phyloP scores from a whole-genome alignment of 2,329 filamentous ascomycete genomes.

The Ilyonectria destructans region DNA sequence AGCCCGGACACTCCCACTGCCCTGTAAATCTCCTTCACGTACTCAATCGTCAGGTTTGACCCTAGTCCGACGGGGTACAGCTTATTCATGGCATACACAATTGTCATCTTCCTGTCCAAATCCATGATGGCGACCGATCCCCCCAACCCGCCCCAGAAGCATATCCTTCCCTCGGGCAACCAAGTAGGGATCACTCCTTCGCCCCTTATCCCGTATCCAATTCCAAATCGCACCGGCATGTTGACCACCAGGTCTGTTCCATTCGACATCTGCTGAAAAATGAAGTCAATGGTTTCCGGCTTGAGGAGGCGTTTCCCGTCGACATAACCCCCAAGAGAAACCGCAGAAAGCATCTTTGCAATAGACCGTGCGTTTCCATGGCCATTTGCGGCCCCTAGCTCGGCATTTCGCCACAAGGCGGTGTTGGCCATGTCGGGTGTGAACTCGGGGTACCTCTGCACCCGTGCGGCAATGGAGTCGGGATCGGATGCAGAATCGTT shows the following conservation, averaged over 20 bases:
- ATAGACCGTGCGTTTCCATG: neutral
- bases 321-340: neutral
- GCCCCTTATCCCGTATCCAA: constrained; percentile 58
- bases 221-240: constrained; percentile 56
- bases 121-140: constrained; percentile 63
- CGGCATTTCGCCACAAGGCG: neutral
- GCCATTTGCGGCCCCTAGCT: neutral
- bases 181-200: constrained; percentile 47
- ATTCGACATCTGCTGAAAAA: constrained; percentile 59
- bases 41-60: neutral
- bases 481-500: constrained; percentile 17
- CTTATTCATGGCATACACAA: constrained; percentile 64
- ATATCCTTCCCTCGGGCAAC: constrained; percentile 53
- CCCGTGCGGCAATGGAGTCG: constrained; percentile 54
- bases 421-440: neutral
- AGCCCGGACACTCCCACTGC: neutral
- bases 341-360: neutral
- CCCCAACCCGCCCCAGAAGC: constrained; percentile 64
- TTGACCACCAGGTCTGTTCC: constrained; percentile 60
- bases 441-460: neutral
- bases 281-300: neutral
- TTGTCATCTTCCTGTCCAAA: constrained; percentile 58
- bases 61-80: constrained; percentile 48
- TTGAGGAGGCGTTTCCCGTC: neutral
- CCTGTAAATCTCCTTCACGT: neutral